Percentiles rank a stretch among this genome's conserved stretches.
Conservation (phyloP, 352 stramenopile genomes). For the Phytopythium vexans region DNA sequence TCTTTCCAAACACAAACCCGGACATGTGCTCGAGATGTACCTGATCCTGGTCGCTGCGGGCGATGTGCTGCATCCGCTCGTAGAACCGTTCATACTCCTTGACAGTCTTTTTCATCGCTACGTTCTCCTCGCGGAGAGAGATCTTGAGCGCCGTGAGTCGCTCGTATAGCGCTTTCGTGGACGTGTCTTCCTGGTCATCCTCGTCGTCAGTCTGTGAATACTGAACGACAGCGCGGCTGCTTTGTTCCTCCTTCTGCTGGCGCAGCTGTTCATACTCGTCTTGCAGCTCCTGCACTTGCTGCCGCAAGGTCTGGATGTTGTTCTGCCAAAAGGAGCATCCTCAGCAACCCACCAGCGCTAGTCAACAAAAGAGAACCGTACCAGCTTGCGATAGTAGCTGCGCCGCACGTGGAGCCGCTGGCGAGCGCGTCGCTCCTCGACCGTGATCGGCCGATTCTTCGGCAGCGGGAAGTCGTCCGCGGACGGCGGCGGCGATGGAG, state of each 20-base stretch:
- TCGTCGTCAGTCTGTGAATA: neutral
- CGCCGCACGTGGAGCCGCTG: slow-evolving; percentile 60
- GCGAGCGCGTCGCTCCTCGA: slow-evolving; percentile 41
- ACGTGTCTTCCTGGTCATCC: slow-evolving; percentile 7
- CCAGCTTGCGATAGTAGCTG: slow-evolving; percentile 40
- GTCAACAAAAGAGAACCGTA: neutral
- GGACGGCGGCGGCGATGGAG: neutral
- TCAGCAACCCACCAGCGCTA: neutral
- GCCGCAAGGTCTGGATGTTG: slow-evolving; percentile 33
- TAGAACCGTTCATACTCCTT: slow-evolving; percentile 6
- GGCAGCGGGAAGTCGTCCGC: neutral
- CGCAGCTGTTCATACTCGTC: slow-evolving; percentile 26
- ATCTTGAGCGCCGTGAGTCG: slow-evolving; percentile 4
- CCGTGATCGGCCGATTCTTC: slow-evolving; percentile 13
- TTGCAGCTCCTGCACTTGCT: slow-evolving; percentile 29
- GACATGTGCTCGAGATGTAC: neutral
- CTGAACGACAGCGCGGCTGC: no score
- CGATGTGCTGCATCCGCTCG: slow-evolving; percentile 3
- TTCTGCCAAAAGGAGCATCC: slow-evolving; percentile 14
- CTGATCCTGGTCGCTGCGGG: slow-evolving; percentile 2
- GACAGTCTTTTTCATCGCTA: slow-evolving; percentile 5
- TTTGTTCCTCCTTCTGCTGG: slow-evolving; percentile 11
- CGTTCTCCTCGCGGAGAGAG: slow-evolving; percentile 4
- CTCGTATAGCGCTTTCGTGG: neutral
- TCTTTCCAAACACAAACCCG: no score